Percentiles rank a stretch among this genome's conserved stretches.
Conservation (phyloP, 768 basidiomycete genomes). For the Lactarius sp. region DNA sequence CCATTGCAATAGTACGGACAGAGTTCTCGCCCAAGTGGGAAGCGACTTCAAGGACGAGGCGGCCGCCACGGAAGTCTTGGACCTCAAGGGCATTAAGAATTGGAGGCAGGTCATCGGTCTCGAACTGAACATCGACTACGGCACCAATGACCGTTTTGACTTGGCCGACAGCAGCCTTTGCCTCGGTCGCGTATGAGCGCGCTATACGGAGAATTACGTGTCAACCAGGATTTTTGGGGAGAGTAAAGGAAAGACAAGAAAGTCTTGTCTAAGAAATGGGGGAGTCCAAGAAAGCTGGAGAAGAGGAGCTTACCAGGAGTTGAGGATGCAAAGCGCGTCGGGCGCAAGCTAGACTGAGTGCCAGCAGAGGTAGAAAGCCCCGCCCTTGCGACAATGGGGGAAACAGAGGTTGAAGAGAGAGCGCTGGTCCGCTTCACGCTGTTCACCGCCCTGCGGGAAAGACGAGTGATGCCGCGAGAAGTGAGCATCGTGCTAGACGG, state of each 20-base stretch:
- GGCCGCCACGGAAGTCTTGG: slow-evolving; percentile 87
- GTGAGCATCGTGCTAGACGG: slow-evolving; percentile 66
- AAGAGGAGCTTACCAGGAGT: slow-evolving; percentile 46
- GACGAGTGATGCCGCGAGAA: slow-evolving; percentile 80
- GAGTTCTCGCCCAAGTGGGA: slow-evolving; percentile 99
- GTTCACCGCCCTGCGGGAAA: slow-evolving; percentile 79
- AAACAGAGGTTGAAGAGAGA: slow-evolving; percentile 69
- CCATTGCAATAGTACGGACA: slow-evolving; percentile 99
- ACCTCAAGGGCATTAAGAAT: slow-evolving; percentile 99
- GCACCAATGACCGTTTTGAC: slow-evolving; percentile 99
- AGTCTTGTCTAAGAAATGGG: background rate
- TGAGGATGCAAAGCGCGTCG: slow-evolving; percentile 44
- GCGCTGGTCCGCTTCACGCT: slow-evolving; percentile 69
- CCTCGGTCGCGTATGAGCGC: slow-evolving; percentile 90
- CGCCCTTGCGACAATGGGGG: slow-evolving; percentile 49
- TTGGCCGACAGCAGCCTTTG: slow-evolving; percentile 63
- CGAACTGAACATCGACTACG: slow-evolving; percentile 99
- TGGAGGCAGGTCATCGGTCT: slow-evolving; percentile 88
- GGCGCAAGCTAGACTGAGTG: slow-evolving; percentile 45
- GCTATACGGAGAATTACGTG: slow-evolving; percentile 39
- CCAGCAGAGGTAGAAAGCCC: slow-evolving; percentile 43
- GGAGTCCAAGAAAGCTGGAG: background rate
- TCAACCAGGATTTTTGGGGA: slow-evolving; percentile 26
- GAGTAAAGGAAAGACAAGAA: slow-evolving; percentile 19
- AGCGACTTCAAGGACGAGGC: slow-evolving; percentile 98